phyloP scores from a whole-genome alignment of 768 basidiomycete species.

The Lactarius deliciosus region DNA sequence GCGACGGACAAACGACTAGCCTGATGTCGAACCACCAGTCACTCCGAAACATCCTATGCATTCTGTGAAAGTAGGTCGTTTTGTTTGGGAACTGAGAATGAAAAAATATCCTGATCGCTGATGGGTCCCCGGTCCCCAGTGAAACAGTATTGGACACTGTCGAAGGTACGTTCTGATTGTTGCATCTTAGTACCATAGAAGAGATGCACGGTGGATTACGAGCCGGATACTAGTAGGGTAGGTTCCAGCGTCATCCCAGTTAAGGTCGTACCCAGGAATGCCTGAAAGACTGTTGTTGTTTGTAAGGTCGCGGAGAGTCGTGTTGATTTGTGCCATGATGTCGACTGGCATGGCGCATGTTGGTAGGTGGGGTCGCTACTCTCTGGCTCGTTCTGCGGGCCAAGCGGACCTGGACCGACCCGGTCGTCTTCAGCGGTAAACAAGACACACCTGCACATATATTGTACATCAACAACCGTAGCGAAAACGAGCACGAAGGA shows the following conservation, averaged over 20 bases:
- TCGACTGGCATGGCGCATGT: constrained; percentile 54
- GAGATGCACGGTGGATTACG: no score
- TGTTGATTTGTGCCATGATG: constrained; percentile 48
- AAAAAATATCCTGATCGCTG: constrained; percentile 31
- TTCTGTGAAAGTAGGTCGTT: no score
- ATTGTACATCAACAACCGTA: constrained; percentile 42
- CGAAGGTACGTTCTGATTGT: constrained; percentile 52
- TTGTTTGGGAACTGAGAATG: no score
- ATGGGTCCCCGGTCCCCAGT: constrained; percentile 56
- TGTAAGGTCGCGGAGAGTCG: no score
- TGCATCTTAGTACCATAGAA: constrained; percentile 34
- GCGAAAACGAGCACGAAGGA: not conserved
- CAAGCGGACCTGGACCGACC: no score
- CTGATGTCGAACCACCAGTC: constrained; percentile 74
- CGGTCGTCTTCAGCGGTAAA: not conserved
- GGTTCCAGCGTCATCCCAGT: no score
- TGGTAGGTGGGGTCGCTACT: constrained; percentile 69
- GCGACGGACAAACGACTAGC: constrained; percentile 14
- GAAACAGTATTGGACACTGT: constrained; percentile 73
- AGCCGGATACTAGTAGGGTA: no score
- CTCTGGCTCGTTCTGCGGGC: constrained; percentile 51
- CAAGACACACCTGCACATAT: constrained; percentile 45
- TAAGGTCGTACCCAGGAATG: no score
- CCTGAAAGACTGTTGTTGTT: no score
- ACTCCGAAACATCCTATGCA: constrained; percentile 54